A percentile compares a stretch with the other conserved stretches of the same genome.
Evolutionary conservation across 371 early-diverging fungal species (phyloP).

Genomic region (Dichotomocladium elegans): DNA sequence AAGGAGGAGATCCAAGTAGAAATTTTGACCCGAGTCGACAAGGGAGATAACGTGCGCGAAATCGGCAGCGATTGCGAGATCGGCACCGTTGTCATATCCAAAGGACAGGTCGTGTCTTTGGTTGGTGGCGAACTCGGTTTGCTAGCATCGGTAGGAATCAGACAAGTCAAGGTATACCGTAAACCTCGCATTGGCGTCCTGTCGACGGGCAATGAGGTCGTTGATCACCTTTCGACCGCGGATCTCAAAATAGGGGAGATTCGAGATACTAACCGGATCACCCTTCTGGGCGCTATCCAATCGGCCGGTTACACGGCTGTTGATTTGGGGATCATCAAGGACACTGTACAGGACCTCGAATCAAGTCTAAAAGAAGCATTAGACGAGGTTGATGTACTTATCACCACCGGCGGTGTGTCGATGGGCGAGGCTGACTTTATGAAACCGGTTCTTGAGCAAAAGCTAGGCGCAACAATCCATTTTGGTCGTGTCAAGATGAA

Average conservation of each 20-base stretch:
- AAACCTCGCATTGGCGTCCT: slow-evolving; percentile 78
- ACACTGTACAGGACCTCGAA: slow-evolving; percentile 59
- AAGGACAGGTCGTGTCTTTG: slow-evolving; percentile 58
- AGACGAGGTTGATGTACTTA: slow-evolving; percentile 69
- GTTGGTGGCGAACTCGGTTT: slow-evolving; percentile 82
- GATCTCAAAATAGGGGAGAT: slow-evolving; percentile 62
- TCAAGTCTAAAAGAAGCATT: slow-evolving; percentile 48
- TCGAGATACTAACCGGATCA: slow-evolving; percentile 84
- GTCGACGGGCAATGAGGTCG: slow-evolving; percentile 89
- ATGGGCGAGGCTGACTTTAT: slow-evolving; percentile 94
- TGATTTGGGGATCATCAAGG: slow-evolving; percentile 77
- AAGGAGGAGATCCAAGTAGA: slow-evolving; percentile 61
- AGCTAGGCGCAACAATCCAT: slow-evolving; percentile 69
- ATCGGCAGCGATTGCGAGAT: slow-evolving; percentile 70
- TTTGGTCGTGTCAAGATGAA: slow-evolving; percentile 93
- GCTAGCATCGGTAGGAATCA: slow-evolving; percentile 74
- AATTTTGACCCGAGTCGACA: slow-evolving; percentile 29
- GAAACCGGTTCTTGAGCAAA: slow-evolving; percentile 79
- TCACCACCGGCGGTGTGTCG: slow-evolving; percentile 91
- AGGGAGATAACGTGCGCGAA: slow-evolving; percentile 73
- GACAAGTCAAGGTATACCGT: slow-evolving; percentile 56
- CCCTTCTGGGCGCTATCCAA: slow-evolving; percentile 63
- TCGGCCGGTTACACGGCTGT: slow-evolving; percentile 62
- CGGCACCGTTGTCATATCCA: slow-evolving; percentile 56
- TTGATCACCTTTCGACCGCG: slow-evolving; percentile 48